Evolutionary conservation across 2,329 filamentous ascomycete species (phyloP).

Genomic region (Pseudocercospora vitis): DNA sequence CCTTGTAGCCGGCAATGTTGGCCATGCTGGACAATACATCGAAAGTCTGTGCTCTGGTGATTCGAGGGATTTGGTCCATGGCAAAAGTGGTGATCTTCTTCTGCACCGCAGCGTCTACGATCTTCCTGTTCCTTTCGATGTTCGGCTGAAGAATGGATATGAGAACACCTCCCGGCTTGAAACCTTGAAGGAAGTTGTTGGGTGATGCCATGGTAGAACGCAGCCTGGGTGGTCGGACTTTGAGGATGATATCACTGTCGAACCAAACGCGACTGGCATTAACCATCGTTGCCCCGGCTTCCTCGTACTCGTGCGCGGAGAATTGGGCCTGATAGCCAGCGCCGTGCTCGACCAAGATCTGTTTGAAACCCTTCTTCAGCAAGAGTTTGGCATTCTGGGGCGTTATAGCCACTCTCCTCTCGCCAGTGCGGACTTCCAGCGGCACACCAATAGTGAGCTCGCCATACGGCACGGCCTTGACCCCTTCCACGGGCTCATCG

Average conservation of each 20-base stretch:
- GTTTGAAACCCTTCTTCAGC: slow-evolving; percentile 79
- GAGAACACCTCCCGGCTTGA: slow-evolving; percentile 69
- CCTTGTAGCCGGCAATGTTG: slow-evolving; percentile 92
- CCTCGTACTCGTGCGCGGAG: slow-evolving; percentile 71
- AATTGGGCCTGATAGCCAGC: slow-evolving; percentile 79
- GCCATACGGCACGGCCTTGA: slow-evolving; percentile 59
- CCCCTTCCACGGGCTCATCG: slow-evolving; percentile 21
- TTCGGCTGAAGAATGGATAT: slow-evolving; percentile 79
- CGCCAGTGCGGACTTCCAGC: slow-evolving; percentile 72
- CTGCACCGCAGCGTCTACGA: slow-evolving; percentile 71
- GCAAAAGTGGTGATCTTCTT: slow-evolving; percentile 76
- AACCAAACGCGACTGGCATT: slow-evolving; percentile 70
- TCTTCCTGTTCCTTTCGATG: slow-evolving; percentile 67
- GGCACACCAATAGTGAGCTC: slow-evolving; percentile 76
- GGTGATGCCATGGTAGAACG: slow-evolving; percentile 45
- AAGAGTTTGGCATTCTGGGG: slow-evolving; percentile 79
- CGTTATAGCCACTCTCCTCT: slow-evolving; percentile 80
- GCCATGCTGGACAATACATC: slow-evolving; percentile 89
- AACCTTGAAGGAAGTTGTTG: slow-evolving; percentile 65
- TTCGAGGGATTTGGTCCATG: slow-evolving; percentile 91
- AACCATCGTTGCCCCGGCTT: slow-evolving; percentile 75
- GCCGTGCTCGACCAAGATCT: slow-evolving; percentile 74
- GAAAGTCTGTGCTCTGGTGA: slow-evolving; percentile 84
- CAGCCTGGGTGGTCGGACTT: slow-evolving; percentile 72
- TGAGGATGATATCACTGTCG: slow-evolving; percentile 75